phyloP scores from a whole-genome alignment of 192 early-diverging fungal genomes.

The Backusella tarrabulga region DNA sequence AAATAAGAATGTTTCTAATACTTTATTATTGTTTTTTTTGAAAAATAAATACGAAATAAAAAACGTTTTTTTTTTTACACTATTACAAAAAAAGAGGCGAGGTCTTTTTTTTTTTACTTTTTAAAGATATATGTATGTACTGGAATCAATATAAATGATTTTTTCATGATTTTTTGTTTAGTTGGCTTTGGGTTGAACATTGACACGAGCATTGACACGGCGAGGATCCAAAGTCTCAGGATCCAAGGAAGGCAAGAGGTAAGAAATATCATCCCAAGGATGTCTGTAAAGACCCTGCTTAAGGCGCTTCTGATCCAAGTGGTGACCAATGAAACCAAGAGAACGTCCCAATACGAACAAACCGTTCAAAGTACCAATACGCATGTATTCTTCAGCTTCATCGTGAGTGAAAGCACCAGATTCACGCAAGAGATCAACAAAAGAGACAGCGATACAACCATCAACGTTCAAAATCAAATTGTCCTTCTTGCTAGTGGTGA shows the following conservation, averaged over 20 bases:
- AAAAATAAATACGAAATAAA: constrained; percentile 10
- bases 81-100: constrained; percentile 8
- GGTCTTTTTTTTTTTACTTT: constrained; percentile 3
- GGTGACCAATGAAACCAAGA: constrained; percentile 98
- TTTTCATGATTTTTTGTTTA: background rate
- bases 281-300: constrained; percentile 99
- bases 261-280: constrained; percentile 97
- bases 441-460: constrained; percentile 91
- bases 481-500: constrained; percentile 98
- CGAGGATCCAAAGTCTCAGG: constrained; percentile 43
- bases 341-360: constrained; percentile 94
- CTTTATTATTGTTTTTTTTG: constrained; percentile 7
- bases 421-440: constrained; percentile 92
- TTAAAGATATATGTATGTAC: background rate
- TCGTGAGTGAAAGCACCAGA: constrained; percentile 91
- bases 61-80: constrained; percentile 10
- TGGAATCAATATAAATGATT: background rate
- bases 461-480: constrained; percentile 96
- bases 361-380: constrained; percentile 95
- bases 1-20: background rate
- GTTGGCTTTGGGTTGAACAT: constrained; percentile 18
- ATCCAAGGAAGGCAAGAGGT: constrained; percentile 57
- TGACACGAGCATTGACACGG: constrained; percentile 36
- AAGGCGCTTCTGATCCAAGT: constrained; percentile 95
- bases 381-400: constrained; percentile 95